Base-by-base conservation (phyloP, 176 grass and related monocot species). In the Carex kokanica region DNA sequence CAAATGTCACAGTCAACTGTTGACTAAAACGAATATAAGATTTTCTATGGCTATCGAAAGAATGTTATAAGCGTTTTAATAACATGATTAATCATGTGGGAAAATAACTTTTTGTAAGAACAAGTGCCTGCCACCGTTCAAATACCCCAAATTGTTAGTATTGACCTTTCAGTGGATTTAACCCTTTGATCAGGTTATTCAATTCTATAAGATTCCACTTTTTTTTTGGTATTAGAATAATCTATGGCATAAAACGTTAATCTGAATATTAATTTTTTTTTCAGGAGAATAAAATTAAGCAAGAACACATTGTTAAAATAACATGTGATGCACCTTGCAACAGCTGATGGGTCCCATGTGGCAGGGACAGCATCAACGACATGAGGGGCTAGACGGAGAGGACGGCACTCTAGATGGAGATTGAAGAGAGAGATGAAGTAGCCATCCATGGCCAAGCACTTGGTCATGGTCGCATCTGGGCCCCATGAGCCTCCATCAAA, bases 371-470 rank as follows among this genome's bases (percentile, higher is more conserved):
- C 89, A 0, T 67, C n/a, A 62, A 81, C 13, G 36, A 98, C 84
- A 25, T 81, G 91, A 55, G 82, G 65, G 3, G 86, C 83, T 24
- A 98, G 80, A 49, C 38, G 29, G 31, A 98, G 89, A 21, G 89
- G 88, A 2, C 49, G 84, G 68, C 84, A 85, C 62, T 93, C 82
- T 47, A 98, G 86, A 32, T 63, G 75, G 67, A 98, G 93, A 58
- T 98, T 88, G 74, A 98, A 88, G 84, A 98, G 86, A 36, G 93
- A 93, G 87, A 98, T 98, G 91, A 90, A 98, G 90, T 89, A 91
- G 74, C 95, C 95, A 78, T 98, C 93, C 43, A 95, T 84, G 24
- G 89, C 91, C 20, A 98, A 74, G 75, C 89, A 93, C 69, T 95
- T 98, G 67, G 89, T 95, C 78, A 14, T 82, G 24, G 87, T 29